Evolutionary conservation across 2,329 filamentous ascomycete genomes (phyloP).

Genomic region (Elsinoe fawcettii): DNA sequence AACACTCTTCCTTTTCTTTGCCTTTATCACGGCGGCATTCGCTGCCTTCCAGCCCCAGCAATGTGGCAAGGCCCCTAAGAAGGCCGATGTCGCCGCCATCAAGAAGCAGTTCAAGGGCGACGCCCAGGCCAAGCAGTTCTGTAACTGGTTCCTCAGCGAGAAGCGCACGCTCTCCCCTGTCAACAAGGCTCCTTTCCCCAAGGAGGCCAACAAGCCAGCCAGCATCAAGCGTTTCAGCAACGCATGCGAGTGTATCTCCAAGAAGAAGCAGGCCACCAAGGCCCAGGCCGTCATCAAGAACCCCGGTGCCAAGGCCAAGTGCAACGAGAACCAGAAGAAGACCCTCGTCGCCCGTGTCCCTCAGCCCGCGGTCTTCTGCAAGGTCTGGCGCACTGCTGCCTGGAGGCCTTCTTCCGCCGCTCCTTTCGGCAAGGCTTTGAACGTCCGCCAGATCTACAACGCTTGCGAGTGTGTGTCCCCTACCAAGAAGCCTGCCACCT

Average conservation of each 20-base stretch:
- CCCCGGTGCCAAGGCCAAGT: not conserved
- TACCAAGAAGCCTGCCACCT: not conserved
- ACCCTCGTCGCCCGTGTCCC: not conserved
- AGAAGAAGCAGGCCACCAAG: slow-evolving; percentile 7
- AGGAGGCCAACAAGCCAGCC: not conserved
- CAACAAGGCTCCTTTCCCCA: not conserved
- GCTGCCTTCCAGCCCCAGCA: slow-evolving; percentile 1
- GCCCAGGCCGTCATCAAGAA: not conserved
- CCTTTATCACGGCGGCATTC: slow-evolving; percentile 1
- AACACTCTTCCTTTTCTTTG: slow-evolving; percentile 9
- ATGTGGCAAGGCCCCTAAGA: not conserved
- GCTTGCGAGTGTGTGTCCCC: slow-evolving; percentile 2
- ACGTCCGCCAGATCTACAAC: slow-evolving; percentile 9
- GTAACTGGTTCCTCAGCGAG: slow-evolving; percentile 2
- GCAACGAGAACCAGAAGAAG: not conserved
- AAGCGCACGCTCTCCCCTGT: not conserved
- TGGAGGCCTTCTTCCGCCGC: not conserved
- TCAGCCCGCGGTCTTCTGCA: not conserved
- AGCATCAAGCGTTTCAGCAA: slow-evolving; percentile 6
- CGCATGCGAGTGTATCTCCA: slow-evolving; percentile 11
- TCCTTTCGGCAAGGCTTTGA: slow-evolving; percentile 4
- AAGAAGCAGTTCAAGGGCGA: not conserved
- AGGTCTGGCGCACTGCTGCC: not conserved
- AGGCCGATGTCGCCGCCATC: slow-evolving; percentile 1
- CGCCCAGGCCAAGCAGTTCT: not conserved